phyloP scores from a whole-genome alignment of 2,329 filamentous ascomycete genomes.

The Ophiostoma fasciatum region DNA sequence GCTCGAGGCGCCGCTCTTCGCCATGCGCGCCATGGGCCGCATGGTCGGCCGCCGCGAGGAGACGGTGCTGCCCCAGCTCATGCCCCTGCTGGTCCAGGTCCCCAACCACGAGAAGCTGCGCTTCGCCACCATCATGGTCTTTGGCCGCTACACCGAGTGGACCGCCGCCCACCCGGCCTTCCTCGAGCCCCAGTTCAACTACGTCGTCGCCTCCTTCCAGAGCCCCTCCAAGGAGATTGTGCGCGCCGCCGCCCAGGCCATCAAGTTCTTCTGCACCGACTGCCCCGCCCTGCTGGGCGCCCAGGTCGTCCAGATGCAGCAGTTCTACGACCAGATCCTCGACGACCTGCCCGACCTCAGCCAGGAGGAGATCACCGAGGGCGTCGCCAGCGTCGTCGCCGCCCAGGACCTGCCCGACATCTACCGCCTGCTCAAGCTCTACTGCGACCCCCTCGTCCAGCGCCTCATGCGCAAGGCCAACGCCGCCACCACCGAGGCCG shows the following conservation, averaged over 20 bases:
- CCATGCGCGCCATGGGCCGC: slow-evolving; percentile 86
- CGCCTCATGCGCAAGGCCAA: slow-evolving; percentile 79
- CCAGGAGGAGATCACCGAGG: slow-evolving; percentile 93
- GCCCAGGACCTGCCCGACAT: slow-evolving; percentile 69
- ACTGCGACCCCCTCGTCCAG: slow-evolving; percentile 80
- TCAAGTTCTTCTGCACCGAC: slow-evolving; percentile 95
- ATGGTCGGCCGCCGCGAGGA: slow-evolving; percentile 88
- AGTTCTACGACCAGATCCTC: slow-evolving; percentile 81
- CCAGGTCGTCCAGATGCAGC: slow-evolving; percentile 74
- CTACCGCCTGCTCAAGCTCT: slow-evolving; percentile 76
- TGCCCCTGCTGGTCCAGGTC: slow-evolving; percentile 86
- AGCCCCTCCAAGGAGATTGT: slow-evolving; percentile 82
- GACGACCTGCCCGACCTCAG: slow-evolving; percentile 74
- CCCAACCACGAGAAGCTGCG: slow-evolving; percentile 95
- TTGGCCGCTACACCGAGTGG: slow-evolving; percentile 96
- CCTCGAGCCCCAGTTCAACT: slow-evolving; percentile 82
- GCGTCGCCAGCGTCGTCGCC: slow-evolving; percentile 81
- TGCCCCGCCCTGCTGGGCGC: slow-evolving; percentile 75
- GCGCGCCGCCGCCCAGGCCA: slow-evolving; percentile 78
- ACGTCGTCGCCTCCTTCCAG: slow-evolving; percentile 86
- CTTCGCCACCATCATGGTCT: slow-evolving; percentile 95
- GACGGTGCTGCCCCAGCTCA: slow-evolving; percentile 77
- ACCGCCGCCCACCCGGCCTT: slow-evolving; percentile 88
- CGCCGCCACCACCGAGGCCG: slow-evolving; percentile 64
- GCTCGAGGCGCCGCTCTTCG: slow-evolving; percentile 87